These are phyloP conservation scores for Thelephora terrestris DNA, from an alignment of 1,284 basidiomycete species.

Conservation along the genomic window DNA sequence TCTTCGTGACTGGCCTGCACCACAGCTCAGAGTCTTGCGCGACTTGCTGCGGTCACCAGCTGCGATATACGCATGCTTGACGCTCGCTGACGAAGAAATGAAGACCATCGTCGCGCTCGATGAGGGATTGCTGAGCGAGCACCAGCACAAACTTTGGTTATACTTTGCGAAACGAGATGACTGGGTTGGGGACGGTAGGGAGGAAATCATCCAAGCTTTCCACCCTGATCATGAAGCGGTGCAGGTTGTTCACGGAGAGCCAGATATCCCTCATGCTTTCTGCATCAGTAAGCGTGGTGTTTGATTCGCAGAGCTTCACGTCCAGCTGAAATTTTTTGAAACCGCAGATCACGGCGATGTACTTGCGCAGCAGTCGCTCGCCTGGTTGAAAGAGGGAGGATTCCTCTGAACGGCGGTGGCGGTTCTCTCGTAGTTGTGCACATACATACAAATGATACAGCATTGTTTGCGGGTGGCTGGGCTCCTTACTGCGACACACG, in stretches of 20 bases:
- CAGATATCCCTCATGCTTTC: conserved; percentile 50
- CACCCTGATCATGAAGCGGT: conserved; percentile 21
- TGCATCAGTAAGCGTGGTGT: conserved; percentile 41
- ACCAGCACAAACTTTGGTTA: conserved; percentile 33
- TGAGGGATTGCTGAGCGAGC: conserved; percentile 25
- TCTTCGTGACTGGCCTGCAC: conserved; percentile 33
- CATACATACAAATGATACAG: not conserved
- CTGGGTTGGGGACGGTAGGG: conserved; percentile 47
- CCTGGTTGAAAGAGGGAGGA: not conserved
- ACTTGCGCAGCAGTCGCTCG: not conserved
- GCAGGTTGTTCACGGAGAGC: conserved; percentile 32
- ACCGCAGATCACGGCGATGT: not conserved
- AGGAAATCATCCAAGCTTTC: conserved; percentile 29
- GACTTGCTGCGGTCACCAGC: conserved; percentile 36
- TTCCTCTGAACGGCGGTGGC: not conserved
- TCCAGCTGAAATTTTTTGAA: not conserved
- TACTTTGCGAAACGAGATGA: conserved; percentile 47
- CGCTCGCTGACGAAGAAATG: conserved; percentile 59
- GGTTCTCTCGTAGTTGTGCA: not conserved
- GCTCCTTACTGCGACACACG: no score
- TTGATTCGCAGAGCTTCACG: not conserved
- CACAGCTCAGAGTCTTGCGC: conserved; percentile 36
- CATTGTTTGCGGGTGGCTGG: no score
- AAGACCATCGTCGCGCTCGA: conserved; percentile 40
- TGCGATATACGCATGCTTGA: conserved; percentile 36